A percentile compares a stretch with the other conserved stretches of the same genome.
phyloP scores from a whole-genome alignment of 345 rosid genomes.

The Eutrema japonicum region DNA sequence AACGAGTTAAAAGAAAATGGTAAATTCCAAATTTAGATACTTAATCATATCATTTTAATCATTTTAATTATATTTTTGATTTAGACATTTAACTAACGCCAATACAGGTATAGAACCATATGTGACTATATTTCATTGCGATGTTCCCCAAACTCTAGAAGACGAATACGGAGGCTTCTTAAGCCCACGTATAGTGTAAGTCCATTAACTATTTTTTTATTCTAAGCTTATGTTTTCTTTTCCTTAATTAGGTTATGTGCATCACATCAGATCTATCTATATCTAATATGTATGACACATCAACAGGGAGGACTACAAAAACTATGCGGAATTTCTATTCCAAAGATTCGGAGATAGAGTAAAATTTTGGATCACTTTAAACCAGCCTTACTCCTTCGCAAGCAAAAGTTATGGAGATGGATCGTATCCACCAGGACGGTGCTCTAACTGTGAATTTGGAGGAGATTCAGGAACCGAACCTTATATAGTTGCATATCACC shows the following conservation, averaged over 20 bases:
- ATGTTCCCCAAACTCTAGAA: slow-evolving; percentile 42
- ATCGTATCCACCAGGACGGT: slow-evolving; percentile 39
- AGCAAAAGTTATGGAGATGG: slow-evolving; percentile 37
- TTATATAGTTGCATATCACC: slow-evolving; percentile 45
- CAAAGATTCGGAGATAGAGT: slow-evolving; percentile 51
- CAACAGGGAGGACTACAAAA: slow-evolving; percentile 48
- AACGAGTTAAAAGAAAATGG: slow-evolving; percentile 3
- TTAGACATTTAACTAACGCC: background rate
- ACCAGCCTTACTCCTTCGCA: slow-evolving; percentile 42
- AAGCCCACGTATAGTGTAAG: slow-evolving; percentile 44
- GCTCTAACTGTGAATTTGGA: slow-evolving; percentile 27
- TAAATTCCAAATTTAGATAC: background rate
- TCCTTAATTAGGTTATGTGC: background rate
- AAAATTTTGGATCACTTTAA: slow-evolving; percentile 51
- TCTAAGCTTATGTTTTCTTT: background rate
- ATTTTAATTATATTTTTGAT: background rate
- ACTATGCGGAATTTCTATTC: slow-evolving; percentile 57
- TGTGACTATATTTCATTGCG: slow-evolving; percentile 45
- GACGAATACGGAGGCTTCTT: slow-evolving; percentile 41
- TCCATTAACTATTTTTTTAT: background rate
- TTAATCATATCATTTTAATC: background rate
- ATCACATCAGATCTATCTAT: background rate
- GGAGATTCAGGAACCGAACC: slow-evolving; percentile 54
- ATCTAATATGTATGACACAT: background rate
- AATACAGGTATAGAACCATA: slow-evolving; percentile 39